Percentiles rank a stretch among this genome's conserved stretches.
Conservation (phyloP, 192 early-diverging fungal species). For the Obelidium mucronatum region DNA sequence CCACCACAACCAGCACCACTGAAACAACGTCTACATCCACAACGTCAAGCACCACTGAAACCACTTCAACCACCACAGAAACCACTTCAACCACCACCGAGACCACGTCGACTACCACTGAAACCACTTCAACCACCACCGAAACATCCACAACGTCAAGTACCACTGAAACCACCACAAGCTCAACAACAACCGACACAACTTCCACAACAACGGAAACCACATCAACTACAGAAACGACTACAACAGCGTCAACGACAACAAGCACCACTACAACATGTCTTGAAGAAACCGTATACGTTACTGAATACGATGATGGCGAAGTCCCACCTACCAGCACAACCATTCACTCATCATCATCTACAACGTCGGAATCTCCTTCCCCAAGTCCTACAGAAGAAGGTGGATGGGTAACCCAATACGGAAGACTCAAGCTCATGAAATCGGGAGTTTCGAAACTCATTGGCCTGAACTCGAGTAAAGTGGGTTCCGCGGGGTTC, state of each 20-base stretch:
- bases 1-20: not conserved
- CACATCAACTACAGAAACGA: not conserved
- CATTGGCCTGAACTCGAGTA: no score
- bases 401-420: not conserved
- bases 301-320: not conserved
- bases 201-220: not conserved
- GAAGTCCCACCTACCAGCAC: not conserved
- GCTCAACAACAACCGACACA: not conserved
- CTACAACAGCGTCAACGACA: not conserved
- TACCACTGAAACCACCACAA: not conserved
- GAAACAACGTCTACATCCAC: conserved; percentile 10
- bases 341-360: not conserved
- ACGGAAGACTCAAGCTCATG: not conserved
- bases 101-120: conserved; percentile 10
- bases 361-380: not conserved
- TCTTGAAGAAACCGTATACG: not conserved
- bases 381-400: not conserved
- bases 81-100: conserved; percentile 8
- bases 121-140: conserved; percentile 8
- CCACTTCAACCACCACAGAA: not conserved
- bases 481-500: no score
- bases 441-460: not conserved
- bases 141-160: conserved; percentile 7
- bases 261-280: not conserved
- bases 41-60: not conserved